Percentiles rank a stretch among this genome's conserved stretches.
Evolutionary conservation across 768 basidiomycete species (phyloP).

Genomic region (Candolleomyces eurysporus): DNA sequence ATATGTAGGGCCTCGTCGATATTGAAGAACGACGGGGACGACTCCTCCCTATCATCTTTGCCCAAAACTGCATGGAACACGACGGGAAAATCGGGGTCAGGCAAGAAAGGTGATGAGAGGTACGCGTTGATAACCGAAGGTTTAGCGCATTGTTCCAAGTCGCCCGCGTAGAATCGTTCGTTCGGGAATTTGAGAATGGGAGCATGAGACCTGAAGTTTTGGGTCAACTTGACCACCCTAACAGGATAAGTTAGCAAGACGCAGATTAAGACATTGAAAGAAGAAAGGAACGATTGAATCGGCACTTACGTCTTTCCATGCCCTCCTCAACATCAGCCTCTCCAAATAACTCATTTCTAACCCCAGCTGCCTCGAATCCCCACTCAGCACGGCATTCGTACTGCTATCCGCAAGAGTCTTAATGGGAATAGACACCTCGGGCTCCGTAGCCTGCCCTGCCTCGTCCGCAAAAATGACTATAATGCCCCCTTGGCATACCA

Average conservation of each 20-base stretch:
- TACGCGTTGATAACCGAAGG: constrained; percentile 36
- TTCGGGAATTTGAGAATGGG: constrained; percentile 63
- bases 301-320: constrained; percentile 27
- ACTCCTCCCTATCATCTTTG: constrained; percentile 60
- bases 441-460: constrained; percentile 64
- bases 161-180: constrained; percentile 54
- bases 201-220: constrained; percentile 66
- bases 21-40: constrained; percentile 73
- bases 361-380: constrained; percentile 65
- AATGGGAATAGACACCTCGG: constrained; percentile 61
- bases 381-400: constrained; percentile 62
- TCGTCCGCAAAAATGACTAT: constrained; percentile 67
- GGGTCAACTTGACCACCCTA: constrained; percentile 48
- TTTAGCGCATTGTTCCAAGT: constrained; percentile 50
- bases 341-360: constrained; percentile 62
- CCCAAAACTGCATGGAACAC: constrained; percentile 61
- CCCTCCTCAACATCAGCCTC: constrained; percentile 43
- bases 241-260: not conserved
- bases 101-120: constrained; percentile 39
- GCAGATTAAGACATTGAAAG: too few relatives aligned
- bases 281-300: too few relatives aligned
- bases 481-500: constrained; percentile 60
- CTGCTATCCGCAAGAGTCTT: constrained; percentile 52
- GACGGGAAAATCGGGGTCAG: constrained; percentile 49
- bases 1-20: constrained; percentile 56